phyloP scores from a whole-genome alignment of 202 grass and related monocot species.

The Schoenoplectus tabernaemontani region DNA sequence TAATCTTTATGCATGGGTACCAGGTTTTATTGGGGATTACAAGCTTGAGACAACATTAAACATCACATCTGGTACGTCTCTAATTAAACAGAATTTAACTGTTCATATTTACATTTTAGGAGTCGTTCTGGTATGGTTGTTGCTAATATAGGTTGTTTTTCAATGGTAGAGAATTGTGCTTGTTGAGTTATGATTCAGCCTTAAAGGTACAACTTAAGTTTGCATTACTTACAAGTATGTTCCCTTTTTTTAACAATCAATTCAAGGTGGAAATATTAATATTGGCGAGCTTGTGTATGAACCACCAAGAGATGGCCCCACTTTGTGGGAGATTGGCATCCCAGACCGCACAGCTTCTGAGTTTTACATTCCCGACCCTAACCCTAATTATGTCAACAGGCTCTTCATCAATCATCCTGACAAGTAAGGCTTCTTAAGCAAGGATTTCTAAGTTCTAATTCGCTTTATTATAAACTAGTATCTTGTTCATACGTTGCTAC shows the following conservation, averaged over 20 bases:
- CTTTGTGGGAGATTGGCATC: conserved; percentile 87
- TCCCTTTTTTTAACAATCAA: neutral
- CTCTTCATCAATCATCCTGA: conserved; percentile 54
- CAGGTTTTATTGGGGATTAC: conserved; percentile 91
- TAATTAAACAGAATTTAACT: conserved; percentile 3
- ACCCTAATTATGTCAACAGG: conserved; percentile 63
- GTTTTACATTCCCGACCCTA: conserved; percentile 83
- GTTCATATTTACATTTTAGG: neutral
- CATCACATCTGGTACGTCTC: conserved; percentile 52
- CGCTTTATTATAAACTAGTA: neutral
- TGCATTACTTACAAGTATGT: neutral
- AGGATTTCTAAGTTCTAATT: conserved; percentile 14
- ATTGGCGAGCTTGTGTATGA: conserved; percentile 68
- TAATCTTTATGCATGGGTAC: conserved; percentile 82
- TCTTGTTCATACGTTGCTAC: no score
- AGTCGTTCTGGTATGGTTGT: neutral
- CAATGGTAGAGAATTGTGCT: neutral
- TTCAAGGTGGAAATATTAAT: conserved; percentile 53
- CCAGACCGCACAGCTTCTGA: conserved; percentile 73
- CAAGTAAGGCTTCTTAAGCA: conserved; percentile 32
- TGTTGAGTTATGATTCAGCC: neutral
- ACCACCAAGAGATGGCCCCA: conserved; percentile 78
- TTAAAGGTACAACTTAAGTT: neutral
- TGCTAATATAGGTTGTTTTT: neutral
- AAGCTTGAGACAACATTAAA: conserved; percentile 50